Evolutionary conservation across 371 early-diverging fungal genomes (phyloP).

Genomic region (Parasitella parasitica): DNA sequence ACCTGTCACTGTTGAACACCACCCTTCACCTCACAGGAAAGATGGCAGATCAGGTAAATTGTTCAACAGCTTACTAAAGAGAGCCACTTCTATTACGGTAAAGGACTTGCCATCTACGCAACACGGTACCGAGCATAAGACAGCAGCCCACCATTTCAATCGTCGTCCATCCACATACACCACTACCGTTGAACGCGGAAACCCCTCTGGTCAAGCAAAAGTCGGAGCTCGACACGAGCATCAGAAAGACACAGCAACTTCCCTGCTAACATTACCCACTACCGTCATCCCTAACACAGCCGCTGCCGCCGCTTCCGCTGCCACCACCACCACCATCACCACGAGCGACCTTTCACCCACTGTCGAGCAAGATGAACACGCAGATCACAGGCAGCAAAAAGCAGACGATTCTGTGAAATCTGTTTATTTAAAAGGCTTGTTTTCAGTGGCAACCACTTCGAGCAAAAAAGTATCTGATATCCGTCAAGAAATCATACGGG

Average conservation of each 20-base stretch:
- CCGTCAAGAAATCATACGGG: constrained; percentile 51
- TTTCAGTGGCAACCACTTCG: constrained; percentile 68
- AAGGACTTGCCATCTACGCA: constrained; percentile 15
- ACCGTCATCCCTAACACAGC: no score
- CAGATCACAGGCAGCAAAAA: neutral
- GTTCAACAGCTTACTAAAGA: constrained; percentile 1
- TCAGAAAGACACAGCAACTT: neutral
- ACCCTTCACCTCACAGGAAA: neutral
- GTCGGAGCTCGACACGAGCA: neutral
- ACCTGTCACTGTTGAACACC: neutral
- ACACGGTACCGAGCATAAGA: neutral
- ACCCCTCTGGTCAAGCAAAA: neutral
- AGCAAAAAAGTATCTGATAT: constrained; percentile 58
- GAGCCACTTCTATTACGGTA: constrained; percentile 5
- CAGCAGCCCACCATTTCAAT: neutral
- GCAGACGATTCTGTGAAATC: constrained; percentile 57
- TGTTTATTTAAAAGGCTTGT: constrained; percentile 65
- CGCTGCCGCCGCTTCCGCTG: no score
- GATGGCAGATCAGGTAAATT: neutral
- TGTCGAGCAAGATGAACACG: neutral
- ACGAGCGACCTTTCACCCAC: neutral
- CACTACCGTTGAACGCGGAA: neutral
- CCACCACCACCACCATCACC: no score
- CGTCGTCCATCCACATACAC: neutral
- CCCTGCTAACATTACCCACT: neutral